These are phyloP conservation scores for Pythium vanterpoolii DNA, from an alignment of 352 stramenopile species.

Conservation along the genomic window DNA sequence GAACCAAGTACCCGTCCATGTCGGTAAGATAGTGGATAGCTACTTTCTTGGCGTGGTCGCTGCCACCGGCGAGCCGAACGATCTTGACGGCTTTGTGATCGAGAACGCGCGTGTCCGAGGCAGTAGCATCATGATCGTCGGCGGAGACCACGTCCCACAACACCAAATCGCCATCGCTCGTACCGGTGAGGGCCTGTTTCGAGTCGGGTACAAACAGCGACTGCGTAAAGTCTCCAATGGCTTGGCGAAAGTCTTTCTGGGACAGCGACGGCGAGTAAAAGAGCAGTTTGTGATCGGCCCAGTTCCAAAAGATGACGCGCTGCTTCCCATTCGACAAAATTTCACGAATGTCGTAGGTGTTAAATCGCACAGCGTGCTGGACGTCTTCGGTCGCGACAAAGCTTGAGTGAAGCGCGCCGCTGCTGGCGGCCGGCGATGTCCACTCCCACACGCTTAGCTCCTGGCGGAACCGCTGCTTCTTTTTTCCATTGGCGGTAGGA, in stretches of 20 bases:
- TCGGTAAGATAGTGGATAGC: slow-evolving; percentile 59
- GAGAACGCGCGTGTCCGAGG: slow-evolving; percentile 22
- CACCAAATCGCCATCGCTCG: slow-evolving; percentile 82
- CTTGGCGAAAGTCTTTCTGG: slow-evolving; percentile 77
- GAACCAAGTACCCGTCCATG: slow-evolving; percentile 88
- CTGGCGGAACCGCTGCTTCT: slow-evolving; percentile 50
- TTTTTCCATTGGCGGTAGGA: neutral
- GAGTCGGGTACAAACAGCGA: slow-evolving; percentile 87
- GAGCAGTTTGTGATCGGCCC: slow-evolving; percentile 69
- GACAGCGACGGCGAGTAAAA: slow-evolving; percentile 85
- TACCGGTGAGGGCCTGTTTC: slow-evolving; percentile 82
- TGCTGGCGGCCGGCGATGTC: slow-evolving; percentile 39
- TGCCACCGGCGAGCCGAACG: slow-evolving; percentile 55
- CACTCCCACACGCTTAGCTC: slow-evolving; percentile 89
- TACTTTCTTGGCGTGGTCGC: slow-evolving; percentile 45
- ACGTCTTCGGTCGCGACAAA: slow-evolving; percentile 72
- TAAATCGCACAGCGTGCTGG: slow-evolving; percentile 86
- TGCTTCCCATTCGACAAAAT: slow-evolving; percentile 87
- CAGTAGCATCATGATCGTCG: slow-evolving; percentile 21
- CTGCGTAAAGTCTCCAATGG: slow-evolving; percentile 80
- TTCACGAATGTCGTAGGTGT: slow-evolving; percentile 84
- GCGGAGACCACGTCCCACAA: slow-evolving; percentile 74
- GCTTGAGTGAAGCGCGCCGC: slow-evolving; percentile 46
- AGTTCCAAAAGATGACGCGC: slow-evolving; percentile 90
- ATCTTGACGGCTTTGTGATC: slow-evolving; percentile 86